Evolutionary conservation across 768 basidiomycete species (phyloP).

Genomic region (Tylopilus sp.): DNA sequence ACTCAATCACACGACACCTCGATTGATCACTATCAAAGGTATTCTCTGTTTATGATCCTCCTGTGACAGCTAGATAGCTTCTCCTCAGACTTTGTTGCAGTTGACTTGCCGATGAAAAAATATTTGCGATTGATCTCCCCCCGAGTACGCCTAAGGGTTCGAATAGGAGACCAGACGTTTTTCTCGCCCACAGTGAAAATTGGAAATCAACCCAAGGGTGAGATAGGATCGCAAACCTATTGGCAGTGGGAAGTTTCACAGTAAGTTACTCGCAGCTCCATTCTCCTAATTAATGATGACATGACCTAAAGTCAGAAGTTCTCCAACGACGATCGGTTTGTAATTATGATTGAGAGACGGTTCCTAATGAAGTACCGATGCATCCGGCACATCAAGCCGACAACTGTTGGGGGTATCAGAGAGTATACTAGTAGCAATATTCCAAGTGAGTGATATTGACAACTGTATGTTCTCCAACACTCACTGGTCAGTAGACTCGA

Average conservation of each 20-base stretch:
- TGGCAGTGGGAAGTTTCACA: neutral
- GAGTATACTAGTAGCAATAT: too few relatives aligned
- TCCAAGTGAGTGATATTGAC: too few relatives aligned
- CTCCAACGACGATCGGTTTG: neutral
- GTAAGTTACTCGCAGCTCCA: too few relatives aligned
- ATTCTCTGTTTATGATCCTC: too few relatives aligned
- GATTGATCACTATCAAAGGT: too few relatives aligned
- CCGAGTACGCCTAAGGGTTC: neutral
- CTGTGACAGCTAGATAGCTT: too few relatives aligned
- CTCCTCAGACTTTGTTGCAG: neutral
- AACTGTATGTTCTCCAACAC: too few relatives aligned
- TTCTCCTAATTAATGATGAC: neutral
- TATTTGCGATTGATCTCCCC: neutral
- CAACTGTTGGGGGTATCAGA: too few relatives aligned
- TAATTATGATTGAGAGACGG: neutral
- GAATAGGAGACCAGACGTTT: neutral
- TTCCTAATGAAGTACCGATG: neutral
- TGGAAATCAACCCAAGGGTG: neutral
- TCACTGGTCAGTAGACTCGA: too few relatives aligned
- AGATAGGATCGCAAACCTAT: neutral
- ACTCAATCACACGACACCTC: too few relatives aligned
- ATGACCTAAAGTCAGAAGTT: neutral
- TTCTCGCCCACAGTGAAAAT: neutral
- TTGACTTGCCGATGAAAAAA: neutral
- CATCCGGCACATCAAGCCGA: neutral